phyloP scores from a whole-genome alignment of 371 early-diverging fungal genomes.

The Mortierella sp. region DNA sequence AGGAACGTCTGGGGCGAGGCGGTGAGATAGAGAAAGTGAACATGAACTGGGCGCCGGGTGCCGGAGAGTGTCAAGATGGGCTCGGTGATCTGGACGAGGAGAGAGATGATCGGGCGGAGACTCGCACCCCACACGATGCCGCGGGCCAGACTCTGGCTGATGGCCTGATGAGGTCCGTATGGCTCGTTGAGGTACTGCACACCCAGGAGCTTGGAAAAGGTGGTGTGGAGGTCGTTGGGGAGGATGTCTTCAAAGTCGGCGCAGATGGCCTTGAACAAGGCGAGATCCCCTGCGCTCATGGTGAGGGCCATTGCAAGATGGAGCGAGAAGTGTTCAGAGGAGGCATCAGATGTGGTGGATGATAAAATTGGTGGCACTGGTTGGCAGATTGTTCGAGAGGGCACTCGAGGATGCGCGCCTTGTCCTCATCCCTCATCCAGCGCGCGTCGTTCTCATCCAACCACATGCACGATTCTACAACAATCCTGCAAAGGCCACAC shows the following conservation, averaged over 20 bases:
- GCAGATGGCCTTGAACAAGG: slow-evolving; percentile 25
- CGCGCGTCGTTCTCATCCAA: too few relatives aligned
- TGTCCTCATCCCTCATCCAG: too few relatives aligned
- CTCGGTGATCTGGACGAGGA: slow-evolving; percentile 26
- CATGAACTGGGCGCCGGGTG: slow-evolving; percentile 18
- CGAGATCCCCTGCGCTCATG: slow-evolving; percentile 1
- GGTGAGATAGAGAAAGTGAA: slow-evolving; percentile 38
- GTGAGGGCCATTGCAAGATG: neutral
- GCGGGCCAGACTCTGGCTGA: slow-evolving; percentile 11
- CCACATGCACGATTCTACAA: too few relatives aligned
- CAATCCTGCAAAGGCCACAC: too few relatives aligned
- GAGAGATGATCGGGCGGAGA: slow-evolving; percentile 35
- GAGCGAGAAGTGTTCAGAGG: neutral
- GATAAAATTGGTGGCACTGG: too few relatives aligned
- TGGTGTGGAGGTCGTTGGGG: slow-evolving; percentile 17
- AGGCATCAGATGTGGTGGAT: neutral
- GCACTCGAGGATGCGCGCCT: too few relatives aligned
- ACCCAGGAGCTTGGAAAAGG: slow-evolving; percentile 15
- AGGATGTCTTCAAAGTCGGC: slow-evolving; percentile 48
- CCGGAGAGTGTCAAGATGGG: slow-evolving; percentile 32
- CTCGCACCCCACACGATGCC: slow-evolving; percentile 32
- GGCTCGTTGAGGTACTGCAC: slow-evolving; percentile 20
- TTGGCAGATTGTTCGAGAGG: too few relatives aligned
- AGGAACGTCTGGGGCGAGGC: slow-evolving; percentile 37
- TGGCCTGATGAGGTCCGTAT: neutral